These are phyloP conservation scores for Taxawa tesnikishii DNA, from an alignment of 2,329 filamentous ascomycete genomes.

Conservation along the genomic window DNA sequence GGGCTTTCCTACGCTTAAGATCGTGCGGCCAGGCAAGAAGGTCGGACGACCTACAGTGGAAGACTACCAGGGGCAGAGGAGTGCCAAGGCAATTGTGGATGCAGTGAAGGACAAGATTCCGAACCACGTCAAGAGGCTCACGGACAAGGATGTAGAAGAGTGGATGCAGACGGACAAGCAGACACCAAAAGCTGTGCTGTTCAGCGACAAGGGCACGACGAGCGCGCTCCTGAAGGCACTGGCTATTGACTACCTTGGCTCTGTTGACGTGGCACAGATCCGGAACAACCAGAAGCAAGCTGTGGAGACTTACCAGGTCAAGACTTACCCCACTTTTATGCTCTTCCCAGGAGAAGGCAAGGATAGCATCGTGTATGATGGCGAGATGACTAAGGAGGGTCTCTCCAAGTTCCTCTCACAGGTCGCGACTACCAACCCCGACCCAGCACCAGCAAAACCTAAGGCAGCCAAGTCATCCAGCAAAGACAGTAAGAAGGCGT, in stretches of 20 bases:
- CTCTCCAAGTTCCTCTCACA: slow-evolving; percentile 77
- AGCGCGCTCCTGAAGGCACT: slow-evolving; percentile 72
- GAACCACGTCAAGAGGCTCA: slow-evolving; percentile 74
- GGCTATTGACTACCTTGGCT: slow-evolving; percentile 80
- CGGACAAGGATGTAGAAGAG: slow-evolving; percentile 63
- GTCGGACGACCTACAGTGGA: slow-evolving; percentile 68
- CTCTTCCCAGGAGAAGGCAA: slow-evolving; percentile 61
- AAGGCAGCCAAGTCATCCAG: slow-evolving; percentile 31
- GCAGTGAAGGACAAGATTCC: slow-evolving; percentile 78
- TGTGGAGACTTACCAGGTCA: slow-evolving; percentile 62
- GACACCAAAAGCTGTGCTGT: slow-evolving; percentile 74
- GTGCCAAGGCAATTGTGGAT: slow-evolving; percentile 77
- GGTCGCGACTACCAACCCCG: slow-evolving; percentile 65
- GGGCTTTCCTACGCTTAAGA: slow-evolving; percentile 94
- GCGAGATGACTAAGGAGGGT: slow-evolving; percentile 71
- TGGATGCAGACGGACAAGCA: slow-evolving; percentile 60
- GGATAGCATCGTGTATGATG: slow-evolving; percentile 61
- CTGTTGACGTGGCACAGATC: slow-evolving; percentile 69
- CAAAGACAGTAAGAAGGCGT: slow-evolving; percentile 29
- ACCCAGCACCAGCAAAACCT: slow-evolving; percentile 43
- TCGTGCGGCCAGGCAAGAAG: slow-evolving; percentile 75
- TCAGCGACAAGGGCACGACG: slow-evolving; percentile 84
- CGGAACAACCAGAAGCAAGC: slow-evolving; percentile 65
- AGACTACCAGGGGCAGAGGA: slow-evolving; percentile 77
- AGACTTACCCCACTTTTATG: slow-evolving; percentile 67